phyloP scores from a whole-genome alignment of 352 stramenopile species.

The Pythium monospermum region DNA sequence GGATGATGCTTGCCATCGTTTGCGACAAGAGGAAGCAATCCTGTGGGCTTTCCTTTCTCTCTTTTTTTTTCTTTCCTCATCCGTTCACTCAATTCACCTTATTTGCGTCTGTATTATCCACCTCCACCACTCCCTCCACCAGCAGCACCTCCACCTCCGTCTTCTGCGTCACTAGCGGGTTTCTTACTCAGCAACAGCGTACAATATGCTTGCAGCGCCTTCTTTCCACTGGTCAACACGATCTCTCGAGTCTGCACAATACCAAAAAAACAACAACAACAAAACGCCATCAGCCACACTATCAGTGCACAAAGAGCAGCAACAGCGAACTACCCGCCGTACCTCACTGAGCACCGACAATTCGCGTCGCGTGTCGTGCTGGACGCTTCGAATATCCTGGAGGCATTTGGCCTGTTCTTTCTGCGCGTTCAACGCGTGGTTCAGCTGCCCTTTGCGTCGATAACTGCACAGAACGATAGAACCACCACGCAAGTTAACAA shows the following conservation, averaged over 20 bases:
- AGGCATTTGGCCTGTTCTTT: conserved; percentile 52
- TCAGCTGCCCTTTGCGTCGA: conserved; percentile 36
- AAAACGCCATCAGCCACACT: not conserved
- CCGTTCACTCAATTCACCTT: too few species aligned
- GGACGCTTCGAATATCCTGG: conserved; percentile 51
- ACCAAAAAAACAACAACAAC: not conserved
- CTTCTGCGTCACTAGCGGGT: conserved; percentile 26
- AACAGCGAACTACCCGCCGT: not conserved
- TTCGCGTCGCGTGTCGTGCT: conserved; percentile 50
- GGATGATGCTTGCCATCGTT: too few species aligned
- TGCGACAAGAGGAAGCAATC: too few species aligned
- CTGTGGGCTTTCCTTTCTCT: too few species aligned
- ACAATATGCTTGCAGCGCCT: conserved; percentile 65
- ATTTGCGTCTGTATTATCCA: not conserved
- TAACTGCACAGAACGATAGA: conserved; percentile 48
- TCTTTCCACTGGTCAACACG: conserved; percentile 68
- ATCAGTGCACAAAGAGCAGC: too few species aligned
- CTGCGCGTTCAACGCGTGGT: conserved; percentile 37
- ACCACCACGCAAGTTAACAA: too few species aligned
- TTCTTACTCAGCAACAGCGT: conserved; percentile 60
- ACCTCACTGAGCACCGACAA: conserved; percentile 57
- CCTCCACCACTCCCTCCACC: not conserved
- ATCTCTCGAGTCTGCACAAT: conserved; percentile 44
- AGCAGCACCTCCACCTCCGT: conserved; percentile 8
- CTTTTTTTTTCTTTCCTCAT: too few species aligned